Base-by-base conservation (phyloP, 176 grass and related monocot genomes). In the Cenchrus fungigraminus region DNA sequence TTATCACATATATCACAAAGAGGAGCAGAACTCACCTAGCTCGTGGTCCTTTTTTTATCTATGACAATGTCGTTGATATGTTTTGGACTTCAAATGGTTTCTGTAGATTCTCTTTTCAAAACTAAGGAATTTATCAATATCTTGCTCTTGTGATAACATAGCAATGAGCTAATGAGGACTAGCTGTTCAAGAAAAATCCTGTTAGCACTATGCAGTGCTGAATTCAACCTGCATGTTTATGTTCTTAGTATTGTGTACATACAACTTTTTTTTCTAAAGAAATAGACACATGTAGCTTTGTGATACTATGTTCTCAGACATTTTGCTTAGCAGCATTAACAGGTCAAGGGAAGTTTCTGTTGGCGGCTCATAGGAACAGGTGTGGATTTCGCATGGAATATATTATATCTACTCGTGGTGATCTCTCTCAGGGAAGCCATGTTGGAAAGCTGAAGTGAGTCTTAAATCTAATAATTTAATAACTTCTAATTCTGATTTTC, bases 271-370 rank as follows among this genome's bases (percentile, higher is more conserved):
- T 57, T 28, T 4, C 37, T 73, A 13, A 71, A 86, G 50, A 79
- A 79, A 64, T 52, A 42, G 16, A 28, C 20, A 37, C 25, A 59
- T 50, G 19, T 12, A 79, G 40, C 3, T 47, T 56, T 37, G 53
- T 50, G 71, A 60, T 8, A 65, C 12, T 32, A 51, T 65, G 34
- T 22, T 88, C 12, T 65, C 16, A 74, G n/a, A 70, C 42, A 31
- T 77, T 80, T 61, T 51, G 42, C 83, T 65, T 91, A 14, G 67
- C 84, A 94, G 87, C 83, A 54, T 81, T 87, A 59, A 53, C 54
- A 57, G 90, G 92, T 85, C 75, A 92, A 76, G 90, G 86, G 20
- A 91, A 92, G 77, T 92, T 92, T 86, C 83, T 92, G 10, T 88
- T 90, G 76, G 87, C 72, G 1, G 91, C 94, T 86, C 79, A 53